Evolutionary conservation across 2,329 filamentous ascomycete species (phyloP), one percentile per base, ranked within the genome.

Genomic region (Aspergillus cejpii): DNA sequence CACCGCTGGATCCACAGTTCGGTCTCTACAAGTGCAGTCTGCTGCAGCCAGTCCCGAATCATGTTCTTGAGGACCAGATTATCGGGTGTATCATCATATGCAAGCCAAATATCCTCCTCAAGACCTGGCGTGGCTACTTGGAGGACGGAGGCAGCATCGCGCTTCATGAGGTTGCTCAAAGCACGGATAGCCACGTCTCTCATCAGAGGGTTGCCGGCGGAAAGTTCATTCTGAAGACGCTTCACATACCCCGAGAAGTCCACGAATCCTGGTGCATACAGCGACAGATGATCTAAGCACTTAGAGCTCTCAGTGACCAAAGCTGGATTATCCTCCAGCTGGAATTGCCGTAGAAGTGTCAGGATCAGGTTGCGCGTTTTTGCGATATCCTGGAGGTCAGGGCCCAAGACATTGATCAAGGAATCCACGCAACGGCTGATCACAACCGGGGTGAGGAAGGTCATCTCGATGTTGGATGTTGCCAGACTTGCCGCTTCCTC

Each of bases 401-500:
- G 92, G 0, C 92, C 92, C 8, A 98, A 77, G 7, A 98, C 92
- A 56, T 97, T 97, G 69, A 98, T 89, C 19, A 95, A 76, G n/a
- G 90, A 92, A 66, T 97, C 90, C 23, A 96, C 83, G 55, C 88
- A 94, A 56, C 88, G 83, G 24, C 87, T 85, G 49, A 97, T 83
- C 1, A 89, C 85, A 15, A 88, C 83, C 1, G 85, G 80, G 0
- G 91, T 91, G 5, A 87, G 83, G 19, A 90, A 75, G 44, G 92
- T 87, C 56, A 94, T 75, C 66, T 96, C 90, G 27, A 95, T 78
- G 61, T 95, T 97, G 59, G 92, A 96, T 0, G 87, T 89, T 6
- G 88, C 83, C 31, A 87, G 74, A 1, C 86, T 86, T 3, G 81
- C 74, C 17, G 87, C 81, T 62, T 97, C 90, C 20, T 86, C 75